Evolutionary conservation across 805 yeast species (phyloP).

Genomic region (Lipomyces chichibuensis): DNA sequence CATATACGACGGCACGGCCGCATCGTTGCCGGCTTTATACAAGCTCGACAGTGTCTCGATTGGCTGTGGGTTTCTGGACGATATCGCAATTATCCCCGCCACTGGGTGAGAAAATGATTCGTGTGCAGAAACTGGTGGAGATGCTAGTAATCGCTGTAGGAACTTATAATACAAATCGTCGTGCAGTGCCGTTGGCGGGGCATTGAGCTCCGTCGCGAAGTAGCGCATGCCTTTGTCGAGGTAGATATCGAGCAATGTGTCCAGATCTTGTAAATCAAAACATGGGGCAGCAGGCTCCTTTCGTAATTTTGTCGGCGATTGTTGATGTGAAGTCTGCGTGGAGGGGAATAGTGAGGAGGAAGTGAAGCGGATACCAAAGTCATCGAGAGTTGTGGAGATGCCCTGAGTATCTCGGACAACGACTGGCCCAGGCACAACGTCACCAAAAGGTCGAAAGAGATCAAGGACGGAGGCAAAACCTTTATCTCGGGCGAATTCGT

Average conservation of each 20-base stretch:
- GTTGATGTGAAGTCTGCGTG: neutral
- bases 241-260: slow-evolving; percentile 17
- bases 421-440: slow-evolving; percentile 53
- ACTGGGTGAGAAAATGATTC: slow-evolving; percentile 89
- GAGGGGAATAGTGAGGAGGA: slow-evolving; percentile 8
- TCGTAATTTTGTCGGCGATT: slow-evolving; percentile 4
- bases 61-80: slow-evolving; percentile 62
- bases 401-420: slow-evolving; percentile 58
- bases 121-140: slow-evolving; percentile 67
- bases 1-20: slow-evolving; percentile 61
- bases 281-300: slow-evolving; percentile 19
- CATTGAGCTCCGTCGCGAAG: slow-evolving; percentile 38
- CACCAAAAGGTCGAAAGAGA: slow-evolving; percentile 60
- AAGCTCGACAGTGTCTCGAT: slow-evolving; percentile 56
- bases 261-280: slow-evolving; percentile 26
- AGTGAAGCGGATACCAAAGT: slow-evolving; percentile 59
- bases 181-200: slow-evolving; percentile 38
- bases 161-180: slow-evolving; percentile 57
- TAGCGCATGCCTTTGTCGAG: slow-evolving; percentile 21
- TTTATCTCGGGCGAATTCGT: slow-evolving; percentile 48
- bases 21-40: slow-evolving; percentile 51
- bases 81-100: slow-evolving; percentile 68
- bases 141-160: slow-evolving; percentile 61
- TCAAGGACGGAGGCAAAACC: slow-evolving; percentile 53
- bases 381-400: slow-evolving; percentile 53